Conservation (phyloP, 306 rosid genomes). For the Cicer judaicum region DNA sequence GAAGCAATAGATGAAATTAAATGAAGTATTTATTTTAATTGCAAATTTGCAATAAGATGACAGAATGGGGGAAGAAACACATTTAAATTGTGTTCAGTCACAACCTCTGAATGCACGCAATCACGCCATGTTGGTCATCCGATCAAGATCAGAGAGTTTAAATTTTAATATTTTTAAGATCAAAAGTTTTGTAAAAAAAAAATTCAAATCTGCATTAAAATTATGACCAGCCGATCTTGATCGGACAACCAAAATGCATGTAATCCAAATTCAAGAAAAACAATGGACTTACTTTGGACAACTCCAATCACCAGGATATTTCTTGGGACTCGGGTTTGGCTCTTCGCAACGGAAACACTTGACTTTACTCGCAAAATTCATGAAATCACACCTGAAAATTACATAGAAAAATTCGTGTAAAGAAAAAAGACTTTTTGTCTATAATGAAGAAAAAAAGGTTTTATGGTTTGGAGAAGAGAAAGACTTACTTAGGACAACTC, state of each 20-base stretch:
- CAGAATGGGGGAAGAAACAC: not conserved
- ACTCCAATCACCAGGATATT: conserved; percentile 74
- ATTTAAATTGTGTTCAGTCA: too few species aligned
- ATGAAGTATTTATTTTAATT: not conserved
- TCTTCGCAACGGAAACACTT: conserved; percentile 73
- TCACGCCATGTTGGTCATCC: too few species aligned
- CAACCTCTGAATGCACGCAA: too few species aligned
- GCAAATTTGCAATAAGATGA: not conserved
- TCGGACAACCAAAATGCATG: too few species aligned
- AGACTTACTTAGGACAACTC: conserved; percentile 83
- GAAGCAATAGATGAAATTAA: conserved; percentile 20
- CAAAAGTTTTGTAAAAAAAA: too few species aligned
- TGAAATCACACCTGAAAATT: conserved; percentile 70
- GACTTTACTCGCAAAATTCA: conserved; percentile 76
- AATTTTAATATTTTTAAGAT: too few species aligned
- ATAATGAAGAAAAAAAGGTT: not conserved
- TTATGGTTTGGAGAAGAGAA: conserved; percentile 12
- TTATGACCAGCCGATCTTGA: too few species aligned
- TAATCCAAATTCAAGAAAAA: conserved; percentile 1
- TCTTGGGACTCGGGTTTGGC: conserved; percentile 54
- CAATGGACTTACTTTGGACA: conserved; percentile 76
- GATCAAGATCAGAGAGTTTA: too few species aligned
- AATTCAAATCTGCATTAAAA: too few species aligned
- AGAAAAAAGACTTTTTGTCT: not conserved
- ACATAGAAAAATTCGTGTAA: conserved; percentile 30